Percentiles rank a stretch among this genome's conserved stretches.
phyloP scores from a whole-genome alignment of 2,329 filamentous ascomycete species.

The Fusarium keratoplasticum region DNA sequence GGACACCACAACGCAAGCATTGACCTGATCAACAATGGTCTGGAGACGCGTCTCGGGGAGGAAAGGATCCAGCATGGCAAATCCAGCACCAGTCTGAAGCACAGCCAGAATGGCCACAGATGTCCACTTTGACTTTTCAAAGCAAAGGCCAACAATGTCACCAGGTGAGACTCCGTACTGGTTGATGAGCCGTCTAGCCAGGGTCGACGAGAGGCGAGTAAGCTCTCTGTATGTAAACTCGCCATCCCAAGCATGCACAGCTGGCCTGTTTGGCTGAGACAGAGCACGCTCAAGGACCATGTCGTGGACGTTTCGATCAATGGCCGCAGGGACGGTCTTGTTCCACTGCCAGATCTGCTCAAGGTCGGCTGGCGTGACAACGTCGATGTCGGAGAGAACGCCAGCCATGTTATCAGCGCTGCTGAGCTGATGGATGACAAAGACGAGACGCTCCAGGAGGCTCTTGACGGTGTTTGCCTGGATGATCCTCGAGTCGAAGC shows the following conservation, averaged over 20 bases:
- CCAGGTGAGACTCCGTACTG: background rate
- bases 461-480: background rate
- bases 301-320: constrained; percentile 34
- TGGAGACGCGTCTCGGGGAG: constrained; percentile 45
- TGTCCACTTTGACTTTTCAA: constrained; percentile 26
- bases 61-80: constrained; percentile 51
- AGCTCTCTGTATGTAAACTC: constrained; percentile 36
- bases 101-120: constrained; percentile 48
- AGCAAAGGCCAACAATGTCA: constrained; percentile 15
- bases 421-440: background rate
- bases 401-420: background rate
- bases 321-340: constrained; percentile 4
- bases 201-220: background rate
- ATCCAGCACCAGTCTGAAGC: constrained; percentile 48
- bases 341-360: constrained; percentile 35
- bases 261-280: constrained; percentile 22
- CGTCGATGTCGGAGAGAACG: background rate
- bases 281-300: constrained; percentile 26
- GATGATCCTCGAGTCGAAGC: background rate
- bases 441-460: background rate
- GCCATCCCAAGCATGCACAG: constrained; percentile 43
- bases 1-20: background rate
- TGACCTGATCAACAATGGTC: background rate
- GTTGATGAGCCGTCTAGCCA: constrained; percentile 14
- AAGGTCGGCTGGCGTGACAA: background rate